Evolutionary conservation across 768 basidiomycete species (phyloP).

Genomic region (Melanogaster broomeanus): DNA sequence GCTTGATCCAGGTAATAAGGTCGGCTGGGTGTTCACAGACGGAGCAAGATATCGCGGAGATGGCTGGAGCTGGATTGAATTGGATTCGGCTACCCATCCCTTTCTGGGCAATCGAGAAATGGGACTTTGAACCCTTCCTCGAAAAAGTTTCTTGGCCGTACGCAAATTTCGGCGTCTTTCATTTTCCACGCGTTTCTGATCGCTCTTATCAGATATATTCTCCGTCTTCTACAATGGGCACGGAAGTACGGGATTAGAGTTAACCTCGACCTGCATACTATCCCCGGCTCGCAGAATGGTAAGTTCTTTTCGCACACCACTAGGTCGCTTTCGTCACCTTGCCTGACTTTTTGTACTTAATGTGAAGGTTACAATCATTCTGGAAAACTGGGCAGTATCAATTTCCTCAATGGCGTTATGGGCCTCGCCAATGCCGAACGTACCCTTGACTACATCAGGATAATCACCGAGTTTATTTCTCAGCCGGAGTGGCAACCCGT

Average conservation of each 20-base stretch:
- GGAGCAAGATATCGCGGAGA: slow-evolving; percentile 86
- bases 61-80: slow-evolving; percentile 86
- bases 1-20: neutral
- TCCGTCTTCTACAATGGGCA: slow-evolving; percentile 77
- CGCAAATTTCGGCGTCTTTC: slow-evolving; percentile 17
- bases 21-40: slow-evolving; percentile 48
- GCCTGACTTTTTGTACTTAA: neutral
- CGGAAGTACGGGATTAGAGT: slow-evolving; percentile 90
- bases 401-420: slow-evolving; percentile 73
- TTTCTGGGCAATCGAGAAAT: slow-evolving; percentile 85
- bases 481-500: slow-evolving; percentile 72
- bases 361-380: slow-evolving; percentile 55
- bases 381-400: slow-evolving; percentile 62
- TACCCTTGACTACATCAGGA: slow-evolving; percentile 72
- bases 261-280: slow-evolving; percentile 75
- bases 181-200: slow-evolving; percentile 4
- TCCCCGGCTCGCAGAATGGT: slow-evolving; percentile 83
- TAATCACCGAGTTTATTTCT: slow-evolving; percentile 77
- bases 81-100: slow-evolving; percentile 81
- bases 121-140: slow-evolving; percentile 75
- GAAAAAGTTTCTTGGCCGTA: slow-evolving; percentile 74
- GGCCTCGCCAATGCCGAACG: slow-evolving; percentile 85
- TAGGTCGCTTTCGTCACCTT: neutral
- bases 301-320: neutral
- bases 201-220: slow-evolving; percentile 55